Evolutionary conservation across 495 filamentous ascomycete genomes (phyloP).

Genomic region (Lineolata rhizophorae): DNA sequence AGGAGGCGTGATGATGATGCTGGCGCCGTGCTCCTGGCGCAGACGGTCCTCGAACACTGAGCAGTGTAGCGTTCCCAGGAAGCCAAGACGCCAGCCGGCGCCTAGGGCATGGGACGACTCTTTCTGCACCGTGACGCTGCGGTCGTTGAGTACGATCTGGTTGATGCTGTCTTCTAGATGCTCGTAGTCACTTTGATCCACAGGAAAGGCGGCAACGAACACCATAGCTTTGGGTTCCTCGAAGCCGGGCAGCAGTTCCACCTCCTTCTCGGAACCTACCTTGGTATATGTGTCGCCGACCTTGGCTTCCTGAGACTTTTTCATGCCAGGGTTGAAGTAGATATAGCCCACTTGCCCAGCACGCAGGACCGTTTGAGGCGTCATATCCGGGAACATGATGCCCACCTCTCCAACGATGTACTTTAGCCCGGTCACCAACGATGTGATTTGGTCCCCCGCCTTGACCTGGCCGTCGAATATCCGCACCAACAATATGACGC

Average conservation of each 20-base stretch:
- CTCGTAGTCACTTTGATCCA: constrained; percentile 67
- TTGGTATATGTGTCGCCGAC: constrained; percentile 86
- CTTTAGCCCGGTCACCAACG: constrained; percentile 66
- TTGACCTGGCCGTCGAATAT: constrained; percentile 75
- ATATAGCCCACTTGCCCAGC: constrained; percentile 93
- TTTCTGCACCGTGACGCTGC: constrained; percentile 81
- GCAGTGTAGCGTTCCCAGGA: constrained; percentile 89
- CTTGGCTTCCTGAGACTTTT: constrained; percentile 80
- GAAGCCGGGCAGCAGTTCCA: constrained; percentile 73
- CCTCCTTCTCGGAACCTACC: constrained; percentile 53
- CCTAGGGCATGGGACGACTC: constrained; percentile 85
- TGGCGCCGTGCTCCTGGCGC: constrained; percentile 80
- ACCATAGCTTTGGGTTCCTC: constrained; percentile 98
- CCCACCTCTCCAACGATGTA: constrained; percentile 92
- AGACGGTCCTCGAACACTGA: constrained; percentile 97
- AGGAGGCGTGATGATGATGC: constrained; percentile 91
- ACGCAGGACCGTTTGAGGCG: constrained; percentile 52
- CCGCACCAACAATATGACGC: constrained; percentile 77
- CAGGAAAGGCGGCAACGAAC: constrained; percentile 88
- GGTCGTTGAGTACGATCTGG: constrained; percentile 82
- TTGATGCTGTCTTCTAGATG: constrained; percentile 88
- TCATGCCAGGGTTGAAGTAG: constrained; percentile 96
- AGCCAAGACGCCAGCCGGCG: constrained; percentile 83
- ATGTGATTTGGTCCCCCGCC: constrained; percentile 61
- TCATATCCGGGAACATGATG: constrained; percentile 85